A percentile compares a stretch with the other conserved stretches of the same genome.
Conservation (phyloP, 768 basidiomycete species). For the Saitozyma sp. region DNA sequence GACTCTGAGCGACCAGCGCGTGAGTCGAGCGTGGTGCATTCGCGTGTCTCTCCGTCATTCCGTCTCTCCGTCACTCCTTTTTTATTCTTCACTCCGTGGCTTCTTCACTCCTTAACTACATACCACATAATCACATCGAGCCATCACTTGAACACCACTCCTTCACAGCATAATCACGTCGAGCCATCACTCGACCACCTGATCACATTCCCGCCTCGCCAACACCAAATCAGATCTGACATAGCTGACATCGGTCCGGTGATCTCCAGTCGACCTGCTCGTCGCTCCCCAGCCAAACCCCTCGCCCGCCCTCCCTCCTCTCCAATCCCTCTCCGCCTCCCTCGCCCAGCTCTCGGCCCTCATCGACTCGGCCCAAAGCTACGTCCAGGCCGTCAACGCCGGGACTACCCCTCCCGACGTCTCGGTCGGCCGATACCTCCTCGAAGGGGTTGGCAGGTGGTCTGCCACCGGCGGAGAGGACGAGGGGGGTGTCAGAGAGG, state of each 20-base stretch:
- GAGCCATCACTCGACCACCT: too few species aligned
- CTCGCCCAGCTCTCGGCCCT: constrained; percentile 69
- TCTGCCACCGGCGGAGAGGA: constrained; percentile 55
- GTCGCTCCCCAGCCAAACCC: constrained; percentile 39
- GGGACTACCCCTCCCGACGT: constrained; percentile 79
- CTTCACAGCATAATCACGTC: too few species aligned
- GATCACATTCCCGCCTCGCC: too few species aligned
- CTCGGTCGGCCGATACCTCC: constrained; percentile 83
- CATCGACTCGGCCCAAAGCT: constrained; percentile 79
- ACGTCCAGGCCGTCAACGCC: constrained; percentile 70
- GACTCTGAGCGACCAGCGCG: constrained; percentile 81
- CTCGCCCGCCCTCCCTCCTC: constrained; percentile 59
- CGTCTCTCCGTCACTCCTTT: constrained; percentile 6
- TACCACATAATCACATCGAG: too few species aligned
- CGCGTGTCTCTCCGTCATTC: constrained; percentile 10
- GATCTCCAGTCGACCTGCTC: constrained; percentile 72
- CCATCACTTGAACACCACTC: too few species aligned
- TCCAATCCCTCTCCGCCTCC: constrained; percentile 74
- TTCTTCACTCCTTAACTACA: background rate
- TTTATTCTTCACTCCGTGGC: background rate
- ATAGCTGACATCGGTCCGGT: too few species aligned
- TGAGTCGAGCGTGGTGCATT: constrained; percentile 55
- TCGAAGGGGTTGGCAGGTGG: constrained; percentile 65
- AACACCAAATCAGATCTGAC: too few species aligned
- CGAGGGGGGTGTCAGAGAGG: constrained; percentile 53